Percentiles rank a stretch among this genome's conserved stretches.
These are phyloP conservation scores for Ceriops zippeliana DNA, from an alignment of 345 rosid genomes.

Conservation along the genomic window DNA sequence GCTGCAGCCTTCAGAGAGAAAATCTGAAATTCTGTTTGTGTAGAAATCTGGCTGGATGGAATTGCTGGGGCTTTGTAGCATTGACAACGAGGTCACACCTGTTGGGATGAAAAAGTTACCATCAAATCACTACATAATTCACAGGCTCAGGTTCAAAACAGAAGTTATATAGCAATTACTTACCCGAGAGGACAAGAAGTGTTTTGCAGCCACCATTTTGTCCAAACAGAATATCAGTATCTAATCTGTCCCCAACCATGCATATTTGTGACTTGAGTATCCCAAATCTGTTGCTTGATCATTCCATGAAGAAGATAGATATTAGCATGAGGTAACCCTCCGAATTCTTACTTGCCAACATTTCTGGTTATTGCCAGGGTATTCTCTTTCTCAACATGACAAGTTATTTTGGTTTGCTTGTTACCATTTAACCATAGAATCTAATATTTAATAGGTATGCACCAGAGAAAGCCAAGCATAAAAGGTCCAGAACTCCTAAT, in stretches of 20 bases:
- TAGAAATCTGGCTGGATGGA: constrained; percentile 32
- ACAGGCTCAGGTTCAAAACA: background rate
- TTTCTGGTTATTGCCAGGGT: background rate
- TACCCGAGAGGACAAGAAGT: constrained; percentile 33
- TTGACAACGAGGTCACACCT: constrained; percentile 30
- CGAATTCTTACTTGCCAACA: too few species aligned
- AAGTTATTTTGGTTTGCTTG: too few species aligned
- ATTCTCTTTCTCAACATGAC: background rate
- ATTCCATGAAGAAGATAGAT: background rate
- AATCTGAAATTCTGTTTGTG: constrained; percentile 30
- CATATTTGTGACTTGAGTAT: constrained; percentile 48
- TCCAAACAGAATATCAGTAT: constrained; percentile 33
- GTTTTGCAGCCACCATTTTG: constrained; percentile 38
- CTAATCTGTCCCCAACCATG: constrained; percentile 38
- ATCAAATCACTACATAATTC: background rate
- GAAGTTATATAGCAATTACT: background rate
- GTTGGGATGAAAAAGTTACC: background rate
- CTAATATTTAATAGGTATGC: background rate
- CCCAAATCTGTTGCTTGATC: constrained; percentile 54
- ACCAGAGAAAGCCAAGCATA: background rate
- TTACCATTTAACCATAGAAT: background rate
- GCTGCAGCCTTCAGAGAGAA: constrained; percentile 58
- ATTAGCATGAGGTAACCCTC: background rate
- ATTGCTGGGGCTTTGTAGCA: constrained; percentile 25
- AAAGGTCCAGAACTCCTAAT: background rate